Evolutionary conservation across 345 rosid genomes (phyloP), one percentile per base, ranked within the genome.

Genomic region (Litchi chinensis): DNA sequence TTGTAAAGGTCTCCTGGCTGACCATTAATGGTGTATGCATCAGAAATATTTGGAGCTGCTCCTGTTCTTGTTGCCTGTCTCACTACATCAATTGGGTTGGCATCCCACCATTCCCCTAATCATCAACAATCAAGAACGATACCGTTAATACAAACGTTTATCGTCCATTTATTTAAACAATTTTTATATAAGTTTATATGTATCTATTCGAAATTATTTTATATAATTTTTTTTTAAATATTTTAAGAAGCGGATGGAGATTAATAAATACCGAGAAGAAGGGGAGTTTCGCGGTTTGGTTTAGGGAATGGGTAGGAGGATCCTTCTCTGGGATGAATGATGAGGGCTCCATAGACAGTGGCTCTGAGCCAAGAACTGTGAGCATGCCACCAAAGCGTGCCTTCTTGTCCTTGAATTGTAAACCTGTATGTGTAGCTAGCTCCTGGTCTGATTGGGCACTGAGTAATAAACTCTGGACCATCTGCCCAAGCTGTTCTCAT

Each of bases 301-400:
- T 83, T 89, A 48, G 91, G 82, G 70, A 92, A 93, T 15, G 98
- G 98, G 43, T 93, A 93, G 12, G 93, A 76, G 26, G 90, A 74
- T n/a, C 93, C 97, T 76, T 82, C 83, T 74, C 73, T 83, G 0
- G 99, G 99, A 46, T 77, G 87, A 66, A 95, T 88, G 60, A 93
- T 84, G 15, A 95, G 79, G 74, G 93, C 99, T n/a, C 99, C 99
- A 40, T 92, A 92, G 75, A 95, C 97, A 0, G 98, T 93, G 65
- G 98, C 98, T 83, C 99, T 83, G 32, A 95, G 97, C 99, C 99
- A 95, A 0, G 98, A 91, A 82, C 99, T 95, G 24, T 95, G 99
- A 64, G 98, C 98, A 73, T 95, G 99, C 99, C 99, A 95, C 99
- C 99, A 95, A 15, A 95, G 54, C 1, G 99, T 95, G n/a, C 99